A percentile compares a stretch with the other conserved stretches of the same genome.
These are phyloP conservation scores for Kwoniella dendrophila DNA, from an alignment of 768 basidiomycete genomes.

Conservation along the genomic window DNA sequence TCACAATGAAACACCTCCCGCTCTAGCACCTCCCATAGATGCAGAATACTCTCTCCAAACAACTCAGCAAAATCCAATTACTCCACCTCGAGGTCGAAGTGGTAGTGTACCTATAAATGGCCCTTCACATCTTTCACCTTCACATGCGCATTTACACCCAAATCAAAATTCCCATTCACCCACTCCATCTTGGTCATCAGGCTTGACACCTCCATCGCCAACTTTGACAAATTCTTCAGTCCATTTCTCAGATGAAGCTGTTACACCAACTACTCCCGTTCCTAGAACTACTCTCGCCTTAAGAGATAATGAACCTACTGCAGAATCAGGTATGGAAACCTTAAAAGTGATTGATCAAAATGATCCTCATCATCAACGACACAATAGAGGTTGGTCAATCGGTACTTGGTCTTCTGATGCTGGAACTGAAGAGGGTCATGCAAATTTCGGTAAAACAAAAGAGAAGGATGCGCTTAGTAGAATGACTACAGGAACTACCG, in stretches of 20 bases:
- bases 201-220: constrained; percentile 42
- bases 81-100: constrained; percentile 20
- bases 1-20: constrained; percentile 15
- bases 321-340: constrained; percentile 39
- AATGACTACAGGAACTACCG: constrained; percentile 25
- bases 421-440: constrained; percentile 25
- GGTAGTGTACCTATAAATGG: constrained; percentile 11
- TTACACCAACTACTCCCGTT: constrained; percentile 30
- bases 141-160: constrained; percentile 16
- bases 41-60: constrained; percentile 1
- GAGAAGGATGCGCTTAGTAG: constrained; percentile 18
- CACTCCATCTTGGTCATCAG: constrained; percentile 35
- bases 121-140: constrained; percentile 33
- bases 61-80: constrained; percentile 5
- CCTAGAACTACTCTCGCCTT: constrained; percentile 41
- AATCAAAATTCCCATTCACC: constrained; percentile 25
- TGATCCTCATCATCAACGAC: constrained; percentile 23
- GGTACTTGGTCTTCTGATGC: constrained; percentile 41
- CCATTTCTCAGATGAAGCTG: constrained; percentile 43
- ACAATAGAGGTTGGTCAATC: constrained; percentile 37
- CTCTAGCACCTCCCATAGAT: constrained; percentile 20
- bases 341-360: constrained; percentile 35
- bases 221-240: constrained; percentile 45
- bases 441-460: constrained; percentile 4
- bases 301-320: constrained; percentile 51